Evolutionary conservation across 306 rosid genomes (phyloP).

Genomic region (Trifolium fragiferum): DNA sequence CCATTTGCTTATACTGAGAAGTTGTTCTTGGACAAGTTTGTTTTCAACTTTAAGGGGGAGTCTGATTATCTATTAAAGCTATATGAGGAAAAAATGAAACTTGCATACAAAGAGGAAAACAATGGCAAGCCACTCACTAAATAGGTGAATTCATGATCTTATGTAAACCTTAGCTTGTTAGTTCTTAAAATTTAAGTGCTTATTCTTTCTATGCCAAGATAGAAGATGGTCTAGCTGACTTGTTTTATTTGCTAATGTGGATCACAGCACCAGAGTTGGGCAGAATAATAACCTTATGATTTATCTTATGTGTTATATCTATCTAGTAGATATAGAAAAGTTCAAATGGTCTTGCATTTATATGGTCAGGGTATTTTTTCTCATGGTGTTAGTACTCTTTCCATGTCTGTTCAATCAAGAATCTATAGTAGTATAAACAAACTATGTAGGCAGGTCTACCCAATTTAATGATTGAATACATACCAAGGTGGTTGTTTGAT

Average conservation of each 20-base stretch:
- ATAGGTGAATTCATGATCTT: background rate
- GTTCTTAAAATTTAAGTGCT: background rate
- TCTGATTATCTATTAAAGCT: background rate
- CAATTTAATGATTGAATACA: no score
- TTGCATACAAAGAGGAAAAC: no score
- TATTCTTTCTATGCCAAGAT: background rate
- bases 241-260: no score
- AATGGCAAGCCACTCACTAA: background rate
- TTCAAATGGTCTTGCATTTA: no score
- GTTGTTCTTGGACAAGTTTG: background rate
- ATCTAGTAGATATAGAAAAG: background rate
- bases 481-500: no score
- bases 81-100: background rate
- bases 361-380: no score
- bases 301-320: background rate
- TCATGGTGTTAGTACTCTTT: no score
- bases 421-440: no score
- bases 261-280: no score
- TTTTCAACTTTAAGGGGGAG: background rate
- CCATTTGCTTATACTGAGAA: conserved; percentile 3
- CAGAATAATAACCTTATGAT: background rate
- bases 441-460: no score
- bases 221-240: background rate
- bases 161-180: no score
- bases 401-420: no score